Evolutionary conservation across 2,329 filamentous ascomycete species (phyloP).

Genomic region (Immersiporthe knoxdaviesiana): DNA sequence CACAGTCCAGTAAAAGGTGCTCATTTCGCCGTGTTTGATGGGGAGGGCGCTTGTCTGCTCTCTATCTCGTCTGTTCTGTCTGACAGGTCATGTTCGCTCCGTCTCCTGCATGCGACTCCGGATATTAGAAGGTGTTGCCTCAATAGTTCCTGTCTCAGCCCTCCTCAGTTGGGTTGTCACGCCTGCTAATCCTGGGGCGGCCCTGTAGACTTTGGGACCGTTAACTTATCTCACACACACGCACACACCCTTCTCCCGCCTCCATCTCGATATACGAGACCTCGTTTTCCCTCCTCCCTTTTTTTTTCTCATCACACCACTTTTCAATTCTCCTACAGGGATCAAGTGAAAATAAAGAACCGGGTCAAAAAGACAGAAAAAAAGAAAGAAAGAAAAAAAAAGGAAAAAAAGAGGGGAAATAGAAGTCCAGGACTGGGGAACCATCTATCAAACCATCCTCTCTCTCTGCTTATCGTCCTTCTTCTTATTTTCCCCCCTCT

Average conservation of each 20-base stretch:
- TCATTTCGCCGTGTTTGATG: not conserved
- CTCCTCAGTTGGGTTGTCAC: not conserved
- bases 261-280: not conserved
- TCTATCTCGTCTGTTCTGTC: not conserved
- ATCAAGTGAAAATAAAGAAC: not conserved
- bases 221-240: too few species aligned
- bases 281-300: not conserved
- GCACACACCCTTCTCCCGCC: too few species aligned
- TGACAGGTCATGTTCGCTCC: not conserved
- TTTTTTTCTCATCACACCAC: not conserved
- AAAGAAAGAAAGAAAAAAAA: not conserved
- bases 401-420: not conserved
- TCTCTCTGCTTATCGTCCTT: not conserved
- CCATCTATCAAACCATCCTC: not conserved
- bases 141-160: not conserved
- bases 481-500: too few species aligned
- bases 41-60: too few species aligned
- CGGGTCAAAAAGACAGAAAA: too few species aligned
- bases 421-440: not conserved
- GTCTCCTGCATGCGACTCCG: not conserved
- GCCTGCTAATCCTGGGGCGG: not conserved
- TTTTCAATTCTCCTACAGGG: not conserved
- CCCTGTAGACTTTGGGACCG: not conserved
- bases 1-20: not conserved
- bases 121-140: not conserved